Evolutionary conservation across 352 stramenopile species (phyloP).

Genomic region (Phytophthora cajani): DNA sequence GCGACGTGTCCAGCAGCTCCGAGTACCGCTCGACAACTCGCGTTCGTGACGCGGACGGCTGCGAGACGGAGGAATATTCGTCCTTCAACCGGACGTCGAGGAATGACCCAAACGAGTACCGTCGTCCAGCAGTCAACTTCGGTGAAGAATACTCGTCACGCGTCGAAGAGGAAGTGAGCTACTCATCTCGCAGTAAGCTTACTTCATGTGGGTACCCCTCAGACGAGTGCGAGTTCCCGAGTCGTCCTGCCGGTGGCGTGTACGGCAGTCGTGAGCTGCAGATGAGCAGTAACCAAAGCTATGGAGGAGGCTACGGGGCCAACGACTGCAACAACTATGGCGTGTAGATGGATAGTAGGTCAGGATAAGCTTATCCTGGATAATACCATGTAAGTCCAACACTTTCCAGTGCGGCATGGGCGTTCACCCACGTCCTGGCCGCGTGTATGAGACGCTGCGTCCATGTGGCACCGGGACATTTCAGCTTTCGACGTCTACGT

Average conservation of each 20-base stretch:
- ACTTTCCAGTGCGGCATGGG: background rate
- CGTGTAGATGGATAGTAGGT: background rate
- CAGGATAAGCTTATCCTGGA: background rate
- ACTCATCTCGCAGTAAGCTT: background rate
- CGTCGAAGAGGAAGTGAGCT: conserved; percentile 5
- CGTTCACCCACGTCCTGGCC: conserved; percentile 27
- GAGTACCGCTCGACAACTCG: conserved; percentile 5
- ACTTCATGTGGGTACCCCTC: background rate
- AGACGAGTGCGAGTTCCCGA: background rate
- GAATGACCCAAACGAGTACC: conserved; percentile 1
- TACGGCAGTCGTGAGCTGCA: background rate
- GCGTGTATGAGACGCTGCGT: conserved; percentile 16
- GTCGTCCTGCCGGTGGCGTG: background rate
- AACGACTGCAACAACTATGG: background rate
- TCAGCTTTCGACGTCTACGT: conserved; percentile 16
- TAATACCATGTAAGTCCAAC: background rate
- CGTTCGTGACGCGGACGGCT: background rate
- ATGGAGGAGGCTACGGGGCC: background rate
- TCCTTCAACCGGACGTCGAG: background rate
- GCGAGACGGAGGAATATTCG: background rate
- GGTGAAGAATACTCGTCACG: background rate
- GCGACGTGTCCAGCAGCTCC: conserved; percentile 1
- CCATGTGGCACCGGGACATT: conserved; percentile 16
- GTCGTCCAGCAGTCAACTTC: background rate
- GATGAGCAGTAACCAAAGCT: background rate